Evolutionary conservation across 306 rosid genomes (phyloP).

Genomic region (Elaeagnus macrophylla): DNA sequence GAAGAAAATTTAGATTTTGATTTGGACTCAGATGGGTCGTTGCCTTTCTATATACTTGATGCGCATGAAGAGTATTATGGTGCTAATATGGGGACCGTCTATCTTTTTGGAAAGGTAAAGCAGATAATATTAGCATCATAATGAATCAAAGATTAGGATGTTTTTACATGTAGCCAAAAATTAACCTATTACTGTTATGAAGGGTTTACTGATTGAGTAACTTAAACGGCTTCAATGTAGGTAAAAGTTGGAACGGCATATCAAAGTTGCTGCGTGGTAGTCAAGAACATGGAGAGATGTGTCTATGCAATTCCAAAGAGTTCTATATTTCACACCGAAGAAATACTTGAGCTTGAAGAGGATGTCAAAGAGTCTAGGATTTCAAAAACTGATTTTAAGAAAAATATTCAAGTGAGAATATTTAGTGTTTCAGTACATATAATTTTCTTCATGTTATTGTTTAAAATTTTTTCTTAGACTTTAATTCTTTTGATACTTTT

Average conservation of each 20-base stretch:
- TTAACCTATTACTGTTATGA: too few relatives aligned
- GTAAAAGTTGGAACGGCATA: conserved; percentile 64
- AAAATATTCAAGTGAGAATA: conserved; percentile 55
- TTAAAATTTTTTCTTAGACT: conserved; percentile 11
- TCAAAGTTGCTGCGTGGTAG: conserved; percentile 88
- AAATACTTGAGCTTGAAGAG: conserved; percentile 53
- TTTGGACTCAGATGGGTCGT: conserved; percentile 51
- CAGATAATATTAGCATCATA: too few relatives aligned
- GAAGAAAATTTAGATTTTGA: conserved; percentile 40
- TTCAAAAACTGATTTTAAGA: conserved; percentile 47
- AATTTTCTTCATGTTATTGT: conserved; percentile 4
- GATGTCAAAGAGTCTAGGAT: conserved; percentile 48
- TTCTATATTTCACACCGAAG: conserved; percentile 41
- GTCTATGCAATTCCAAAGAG: conserved; percentile 69
- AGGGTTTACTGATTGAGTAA: conserved; percentile 3
- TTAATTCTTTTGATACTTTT: conserved; percentile 9
- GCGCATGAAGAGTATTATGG: conserved; percentile 84
- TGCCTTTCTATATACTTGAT: conserved; percentile 72
- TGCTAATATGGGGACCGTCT: conserved; percentile 60
- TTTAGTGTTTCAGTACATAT: neutral
- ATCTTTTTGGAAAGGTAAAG: conserved; percentile 89
- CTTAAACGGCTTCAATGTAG: conserved; percentile 34
- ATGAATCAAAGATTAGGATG: too few relatives aligned
- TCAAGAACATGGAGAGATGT: conserved; percentile 82
- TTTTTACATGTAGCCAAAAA: too few relatives aligned